Base-by-base conservation (phyloP, 2,329 filamentous ascomycete genomes). In the Aspergillus piperis region DNA sequence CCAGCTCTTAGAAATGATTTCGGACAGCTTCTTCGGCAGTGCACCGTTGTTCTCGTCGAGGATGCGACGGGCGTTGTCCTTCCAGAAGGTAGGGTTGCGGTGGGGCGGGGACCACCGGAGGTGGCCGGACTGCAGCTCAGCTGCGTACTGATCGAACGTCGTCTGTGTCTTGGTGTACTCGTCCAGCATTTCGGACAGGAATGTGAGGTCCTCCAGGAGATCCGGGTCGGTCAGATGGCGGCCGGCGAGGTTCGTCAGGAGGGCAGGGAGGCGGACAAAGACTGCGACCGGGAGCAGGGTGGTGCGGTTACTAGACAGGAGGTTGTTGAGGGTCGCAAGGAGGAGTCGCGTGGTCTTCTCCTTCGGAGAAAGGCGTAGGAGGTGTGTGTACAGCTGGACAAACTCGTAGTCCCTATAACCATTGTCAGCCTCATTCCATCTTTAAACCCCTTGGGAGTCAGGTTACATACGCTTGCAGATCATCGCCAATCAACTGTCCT, bases 271-370 rank as follows among this genome's bases (percentile, higher is more conserved):
- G 61, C 92, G 89, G 54, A 91, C 92, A 61, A 96, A 89, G 21
- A 95, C 89, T 1, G 95, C 93, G 2, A 90, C 89, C 7, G 94
- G 93, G 58, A 98, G 88, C 49, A 89, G 81, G 21, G 80, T 83
- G 36, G 75, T 88, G 78, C 74, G 90, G 84, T 84, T 90, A 81
- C 79, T 86, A 77, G 82, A 91, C 39, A 97, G 86, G 48, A 99
- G 87, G 78, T 96, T 98, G 74, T 90, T 86, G 42, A 99, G 85
- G 7, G 94, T 97, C 8, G 92, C 92, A 48, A 98, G 84, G 49
- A 97, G 86, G 57, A 99, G 84, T 30, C 95, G 88, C 0, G 94
- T 98, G 1, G 94, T 98, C 83, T 99, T 99, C 76, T 98, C 95
- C 77, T 99, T 99, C 48, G 94, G 93, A 2, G 95, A 98, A 44